Conservation (phyloP, 768 basidiomycete species). For the Clavaria fumosa region DNA sequence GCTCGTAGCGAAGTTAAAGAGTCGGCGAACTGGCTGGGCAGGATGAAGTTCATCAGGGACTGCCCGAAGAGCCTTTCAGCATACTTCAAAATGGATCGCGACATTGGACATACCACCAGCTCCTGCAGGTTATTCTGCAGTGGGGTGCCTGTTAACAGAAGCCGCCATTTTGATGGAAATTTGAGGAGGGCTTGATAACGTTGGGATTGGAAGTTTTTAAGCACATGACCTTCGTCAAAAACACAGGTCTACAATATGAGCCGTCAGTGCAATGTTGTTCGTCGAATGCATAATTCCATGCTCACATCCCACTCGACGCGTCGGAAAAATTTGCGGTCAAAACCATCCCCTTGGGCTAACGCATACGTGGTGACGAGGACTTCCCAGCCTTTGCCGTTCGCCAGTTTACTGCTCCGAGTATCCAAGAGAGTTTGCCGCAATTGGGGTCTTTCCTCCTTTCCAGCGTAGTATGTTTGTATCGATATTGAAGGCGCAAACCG, state of each 20-base stretch:
- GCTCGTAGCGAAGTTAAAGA: constrained; percentile 70
- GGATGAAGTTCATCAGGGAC: constrained; percentile 97
- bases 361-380: constrained; percentile 96
- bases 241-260: constrained; percentile 56
- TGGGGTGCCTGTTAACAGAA: constrained; percentile 91
- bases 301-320: constrained; percentile 87
- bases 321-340: constrained; percentile 87
- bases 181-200: constrained; percentile 81
- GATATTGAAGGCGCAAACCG: constrained; percentile 77
- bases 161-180: constrained; percentile 76
- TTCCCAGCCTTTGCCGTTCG: constrained; percentile 58
- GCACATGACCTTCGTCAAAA: constrained; percentile 92
- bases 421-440: constrained; percentile 61
- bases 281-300: constrained; percentile 6
- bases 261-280: constrained; percentile 1
- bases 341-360: constrained; percentile 77
- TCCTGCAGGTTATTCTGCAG: constrained; percentile 87
- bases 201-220: constrained; percentile 97
- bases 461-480: constrained; percentile 87
- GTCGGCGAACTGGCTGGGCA: constrained; percentile 75
- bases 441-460: constrained; percentile 67
- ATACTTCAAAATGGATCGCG: not conserved
- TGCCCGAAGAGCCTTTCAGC: constrained; percentile 19
- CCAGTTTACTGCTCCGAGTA: constrained; percentile 32
- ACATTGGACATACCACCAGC: constrained; percentile 50